Evolutionary conservation across 805 yeast species (phyloP).

Genomic region (Lipomyces orientalis): DNA sequence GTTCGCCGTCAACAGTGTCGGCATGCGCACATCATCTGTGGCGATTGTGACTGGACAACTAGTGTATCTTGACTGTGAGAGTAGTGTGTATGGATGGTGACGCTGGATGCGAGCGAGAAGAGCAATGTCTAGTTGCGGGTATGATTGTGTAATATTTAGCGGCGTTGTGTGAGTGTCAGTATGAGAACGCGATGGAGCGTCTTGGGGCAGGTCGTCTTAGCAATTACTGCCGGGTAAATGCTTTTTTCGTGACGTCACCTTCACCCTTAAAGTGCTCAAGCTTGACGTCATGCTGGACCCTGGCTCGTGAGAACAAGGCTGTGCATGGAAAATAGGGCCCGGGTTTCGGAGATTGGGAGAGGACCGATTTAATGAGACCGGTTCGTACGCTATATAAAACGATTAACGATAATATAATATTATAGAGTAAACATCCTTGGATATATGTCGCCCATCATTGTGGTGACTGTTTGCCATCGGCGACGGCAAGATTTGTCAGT

Average conservation of each 20-base stretch:
- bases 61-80: neutral
- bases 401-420: too few species aligned
- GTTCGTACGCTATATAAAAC: too few species aligned
- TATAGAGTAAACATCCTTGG: too few species aligned
- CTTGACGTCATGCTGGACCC: neutral
- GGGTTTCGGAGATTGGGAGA: too few species aligned
- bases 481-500: too few species aligned
- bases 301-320: neutral
- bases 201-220: neutral
- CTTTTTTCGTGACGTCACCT: neutral
- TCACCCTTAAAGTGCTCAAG: neutral
- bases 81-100: neutral
- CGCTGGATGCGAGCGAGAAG: neutral
- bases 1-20: slow-evolving; percentile 2
- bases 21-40: neutral
- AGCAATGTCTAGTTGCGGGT: neutral
- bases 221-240: neutral
- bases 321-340: too few species aligned
- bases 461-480: too few species aligned
- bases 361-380: too few species aligned
- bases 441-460: too few species aligned
- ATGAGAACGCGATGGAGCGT: neutral
- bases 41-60: neutral
- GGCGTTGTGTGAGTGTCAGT: neutral
- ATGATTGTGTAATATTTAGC: too few species aligned